phyloP scores from a whole-genome alignment of 257 asterid species.

The Solanum piurae region DNA sequence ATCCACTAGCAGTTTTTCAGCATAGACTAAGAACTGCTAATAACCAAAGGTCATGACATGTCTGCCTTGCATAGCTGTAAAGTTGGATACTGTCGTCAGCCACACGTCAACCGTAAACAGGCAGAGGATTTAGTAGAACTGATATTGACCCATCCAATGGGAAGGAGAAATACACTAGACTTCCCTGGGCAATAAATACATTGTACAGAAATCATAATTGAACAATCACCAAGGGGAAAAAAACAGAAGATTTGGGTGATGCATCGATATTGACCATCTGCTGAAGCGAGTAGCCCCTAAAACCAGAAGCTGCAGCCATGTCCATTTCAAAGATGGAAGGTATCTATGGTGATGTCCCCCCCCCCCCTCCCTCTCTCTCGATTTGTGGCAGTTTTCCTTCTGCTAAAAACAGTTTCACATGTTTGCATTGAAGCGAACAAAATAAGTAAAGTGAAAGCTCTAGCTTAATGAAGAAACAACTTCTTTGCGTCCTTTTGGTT shows the following conservation, averaged over 20 bases:
- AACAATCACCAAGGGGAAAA: not conserved
- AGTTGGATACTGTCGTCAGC: not conserved
- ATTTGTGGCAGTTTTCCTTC: not conserved
- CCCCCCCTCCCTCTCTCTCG: no score
- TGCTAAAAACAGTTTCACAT: not conserved
- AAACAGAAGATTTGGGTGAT: not conserved
- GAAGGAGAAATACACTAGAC: not conserved
- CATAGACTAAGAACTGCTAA: not conserved
- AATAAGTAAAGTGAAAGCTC: not conserved
- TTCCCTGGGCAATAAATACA: not conserved
- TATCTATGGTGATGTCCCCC: not conserved
- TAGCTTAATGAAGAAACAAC: not conserved
- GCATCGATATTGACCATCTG: not conserved
- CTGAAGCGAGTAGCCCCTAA: not conserved
- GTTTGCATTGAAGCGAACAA: not conserved
- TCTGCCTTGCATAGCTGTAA: not conserved
- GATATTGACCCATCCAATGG: not conserved
- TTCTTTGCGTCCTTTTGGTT: not conserved
- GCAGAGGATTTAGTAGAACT: not conserved
- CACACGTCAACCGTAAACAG: not conserved
- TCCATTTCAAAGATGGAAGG: not conserved
- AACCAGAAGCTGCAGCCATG: not conserved
- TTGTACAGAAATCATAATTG: not conserved
- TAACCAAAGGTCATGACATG: not conserved
- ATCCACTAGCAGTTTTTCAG: not conserved